Evolutionary conservation across 2,329 filamentous ascomycete genomes (phyloP).

Genomic region (Fusarium humuli): DNA sequence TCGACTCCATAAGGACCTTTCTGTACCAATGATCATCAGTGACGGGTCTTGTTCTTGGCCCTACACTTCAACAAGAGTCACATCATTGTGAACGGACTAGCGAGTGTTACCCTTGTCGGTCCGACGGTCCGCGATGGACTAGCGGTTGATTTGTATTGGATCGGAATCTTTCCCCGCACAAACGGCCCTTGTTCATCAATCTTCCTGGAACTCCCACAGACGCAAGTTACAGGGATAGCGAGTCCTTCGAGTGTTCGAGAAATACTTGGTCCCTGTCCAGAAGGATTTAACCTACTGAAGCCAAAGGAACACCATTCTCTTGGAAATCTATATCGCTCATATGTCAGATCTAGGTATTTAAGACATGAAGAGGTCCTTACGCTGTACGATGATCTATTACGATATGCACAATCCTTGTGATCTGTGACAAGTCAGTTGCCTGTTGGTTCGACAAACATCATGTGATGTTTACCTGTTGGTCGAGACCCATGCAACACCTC

Average conservation of each 20-base stretch:
- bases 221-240: neutral
- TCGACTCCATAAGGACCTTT: too few species aligned
- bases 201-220: neutral
- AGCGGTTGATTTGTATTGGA: neutral
- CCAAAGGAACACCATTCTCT: neutral
- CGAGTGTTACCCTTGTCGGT: neutral
- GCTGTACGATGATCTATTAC: neutral
- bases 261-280: neutral
- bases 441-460: neutral
- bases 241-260: neutral
- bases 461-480: neutral
- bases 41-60: too few species aligned
- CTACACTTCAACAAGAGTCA: too few species aligned
- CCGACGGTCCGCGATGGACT: neutral
- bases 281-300: neutral
- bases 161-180: neutral
- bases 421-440: neutral
- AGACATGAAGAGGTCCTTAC: too few species aligned
- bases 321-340: neutral
- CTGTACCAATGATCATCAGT: too few species aligned
- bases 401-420: neutral
- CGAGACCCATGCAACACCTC: neutral
- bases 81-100: neutral
- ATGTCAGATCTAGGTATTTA: too few species aligned
- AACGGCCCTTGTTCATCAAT: neutral